Evolutionary conservation across 371 early-diverging fungal species (phyloP), one percentile per base, ranked within the genome.

Genomic region (Circinella minor): DNA sequence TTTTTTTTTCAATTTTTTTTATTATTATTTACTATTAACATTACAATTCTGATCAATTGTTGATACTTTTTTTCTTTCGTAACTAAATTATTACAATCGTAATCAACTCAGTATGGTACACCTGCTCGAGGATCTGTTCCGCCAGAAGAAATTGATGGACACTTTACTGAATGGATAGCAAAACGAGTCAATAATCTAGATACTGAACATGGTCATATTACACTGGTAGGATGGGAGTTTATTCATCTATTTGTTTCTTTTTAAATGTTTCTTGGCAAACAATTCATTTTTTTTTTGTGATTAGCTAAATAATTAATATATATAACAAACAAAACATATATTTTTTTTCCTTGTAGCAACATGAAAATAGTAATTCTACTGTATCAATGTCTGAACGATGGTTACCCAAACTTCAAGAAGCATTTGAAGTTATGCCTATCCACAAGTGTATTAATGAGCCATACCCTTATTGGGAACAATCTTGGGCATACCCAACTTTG

Each of bases 401-500:
- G 86, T 61, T 84, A 17, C 83, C 84, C 36, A 49, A 77, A 27
- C 70, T 86, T 7, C 75, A 81, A 47, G 63, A 78, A 61, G 62
- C 69, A 3, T 84, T 82, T 59, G 77, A 78, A 46, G 83, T 84
- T 18, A 73, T 86, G 66, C 86, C 84, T 13, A 81, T 83, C 37
- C 79, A 82, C 14, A 77, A 81, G 48, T 88, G 86, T 55, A 67
- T 85, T 37, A 81, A 84, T 64, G 85, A 85, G 48, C 61, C 82
- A 7, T 74, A 80, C 27, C 88, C 88, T 38, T 88, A 86, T 67
- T 75, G 73, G 71, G 88, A 87, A 70, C 54, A 79, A 37, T 36
- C 43, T 1, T 82, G 75, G 73, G 71, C 75, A 2, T 82, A 82
- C 55, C 80, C 83, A 4, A 78, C 77, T 0, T 60, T 76, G 15